Base-by-base conservation (phyloP, 2,329 filamentous ascomycete species). In the Penicillium sp. region DNA sequence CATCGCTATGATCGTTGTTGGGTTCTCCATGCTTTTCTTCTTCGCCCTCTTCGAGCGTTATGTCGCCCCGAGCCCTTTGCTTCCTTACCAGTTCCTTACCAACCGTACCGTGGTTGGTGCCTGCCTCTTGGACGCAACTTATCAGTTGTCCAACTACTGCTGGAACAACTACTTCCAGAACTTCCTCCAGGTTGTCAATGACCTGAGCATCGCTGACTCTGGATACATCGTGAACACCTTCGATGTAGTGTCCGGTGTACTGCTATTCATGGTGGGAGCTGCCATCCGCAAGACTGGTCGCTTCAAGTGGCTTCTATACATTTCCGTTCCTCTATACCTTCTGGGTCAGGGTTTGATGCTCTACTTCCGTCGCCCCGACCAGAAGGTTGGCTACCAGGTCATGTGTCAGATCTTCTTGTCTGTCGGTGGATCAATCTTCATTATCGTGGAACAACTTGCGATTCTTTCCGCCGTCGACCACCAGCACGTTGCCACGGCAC, bases 341-440 rank as follows among this genome's bases (percentile, higher is more conserved):
- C 73, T 85, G 1, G 81, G 78, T 5, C 74, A 79, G 14, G 81
- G 81, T 0, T 70, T 84, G 14, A 83, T 85, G 80, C 81, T 85
- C 60, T 69, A 81, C 53, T 84, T 84, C 74, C 80, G 82, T 11
- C 73, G 53, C 1, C 66, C 66, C 1, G 77, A 57, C 73, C 80
- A 38, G 67, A 76, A 48, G 41, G 73, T 85, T 32, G 81, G 80
- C 3, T 83, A 81, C 62, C 71, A 85, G 13, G 68, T 85, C 64
- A 81, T 85, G 79, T 82, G 79, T 56, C 80, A 86, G 61, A 77
- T 85, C 55, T 80, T 85, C 65, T 80, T 85, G 54, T 78, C 82
- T 0, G 77, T 84, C 41, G 79, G 76, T 3, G 81, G 81, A 9
- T 78, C 79, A 16, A 76, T 77, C 13, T 75, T 84, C 5, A 77